These are phyloP conservation scores for Salix purpurea DNA, from an alignment of 345 rosid species.

Conservation along the genomic window DNA sequence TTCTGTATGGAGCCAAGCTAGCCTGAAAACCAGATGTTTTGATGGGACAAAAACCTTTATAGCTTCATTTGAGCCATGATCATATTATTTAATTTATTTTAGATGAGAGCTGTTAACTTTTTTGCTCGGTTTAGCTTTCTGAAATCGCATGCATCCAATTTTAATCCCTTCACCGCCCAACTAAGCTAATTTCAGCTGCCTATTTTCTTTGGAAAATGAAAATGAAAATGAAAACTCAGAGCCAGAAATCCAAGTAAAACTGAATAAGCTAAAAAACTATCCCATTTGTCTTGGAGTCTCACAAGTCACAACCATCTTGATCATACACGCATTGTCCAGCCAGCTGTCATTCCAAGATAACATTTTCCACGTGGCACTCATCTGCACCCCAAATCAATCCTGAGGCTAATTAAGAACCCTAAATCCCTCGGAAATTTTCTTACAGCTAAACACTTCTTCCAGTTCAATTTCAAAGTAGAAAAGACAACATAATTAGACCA, in stretches of 20 bases:
- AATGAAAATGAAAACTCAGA: not conserved
- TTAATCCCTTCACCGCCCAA: no score
- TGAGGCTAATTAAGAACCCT: conserved; percentile 5
- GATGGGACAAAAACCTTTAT: not conserved
- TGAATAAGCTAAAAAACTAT: no score
- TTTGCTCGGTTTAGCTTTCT: no score
- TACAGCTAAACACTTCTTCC: not conserved
- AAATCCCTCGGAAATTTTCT: not conserved
- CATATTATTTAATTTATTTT: no score
- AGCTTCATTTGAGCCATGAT: not conserved
- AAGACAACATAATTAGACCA: not conserved
- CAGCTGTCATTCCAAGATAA: not conserved
- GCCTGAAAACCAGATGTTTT: not conserved
- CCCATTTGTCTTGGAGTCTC: not conserved
- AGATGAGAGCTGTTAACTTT: not conserved
- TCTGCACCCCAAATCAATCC: conserved; percentile 8
- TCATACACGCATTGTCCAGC: not conserved
- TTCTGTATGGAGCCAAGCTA: not conserved
- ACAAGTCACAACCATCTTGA: not conserved
- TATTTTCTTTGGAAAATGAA: not conserved
- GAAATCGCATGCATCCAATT: no score
- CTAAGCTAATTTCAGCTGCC: no score
- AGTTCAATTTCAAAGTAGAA: not conserved
- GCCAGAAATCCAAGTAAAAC: not conserved
- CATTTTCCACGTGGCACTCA: not conserved